Percentiles rank a stretch among this genome's conserved stretches.
Conservation (phyloP, 345 rosid genomes). For the Diplotaxis tenuifolia region DNA sequence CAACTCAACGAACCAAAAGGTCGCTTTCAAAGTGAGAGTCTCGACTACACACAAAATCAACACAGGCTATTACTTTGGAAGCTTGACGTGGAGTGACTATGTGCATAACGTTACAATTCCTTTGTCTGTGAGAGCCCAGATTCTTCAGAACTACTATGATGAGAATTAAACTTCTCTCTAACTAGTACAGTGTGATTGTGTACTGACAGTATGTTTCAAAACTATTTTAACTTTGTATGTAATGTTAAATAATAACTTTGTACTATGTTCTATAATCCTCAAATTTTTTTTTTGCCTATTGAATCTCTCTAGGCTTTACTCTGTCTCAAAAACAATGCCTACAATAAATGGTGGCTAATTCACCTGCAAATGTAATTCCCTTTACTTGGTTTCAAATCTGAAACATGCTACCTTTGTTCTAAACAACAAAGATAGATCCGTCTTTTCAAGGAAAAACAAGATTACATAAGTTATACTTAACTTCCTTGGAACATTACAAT, state of each 20-base stretch:
- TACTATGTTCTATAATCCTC: neutral
- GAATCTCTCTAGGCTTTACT: neutral
- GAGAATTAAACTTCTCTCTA: neutral
- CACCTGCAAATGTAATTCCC: neutral
- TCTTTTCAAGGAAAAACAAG: neutral
- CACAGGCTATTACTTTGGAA: neutral
- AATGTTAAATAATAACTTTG: neutral
- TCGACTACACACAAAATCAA: conserved; percentile 32
- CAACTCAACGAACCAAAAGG: conserved; percentile 10
- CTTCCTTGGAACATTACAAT: neutral
- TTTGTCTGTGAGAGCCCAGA: neutral
- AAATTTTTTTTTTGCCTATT: neutral
- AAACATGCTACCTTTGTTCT: neutral
- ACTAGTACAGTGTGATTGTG: neutral
- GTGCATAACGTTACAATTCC: neutral
- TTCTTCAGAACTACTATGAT: neutral
- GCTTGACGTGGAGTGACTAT: neutral
- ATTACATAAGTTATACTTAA: neutral
- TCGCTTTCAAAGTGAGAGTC: conserved; percentile 30
- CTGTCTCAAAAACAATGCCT: neutral
- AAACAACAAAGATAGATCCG: conserved; percentile 10
- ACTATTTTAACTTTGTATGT: neutral
- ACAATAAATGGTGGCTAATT: neutral
- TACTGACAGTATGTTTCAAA: neutral
- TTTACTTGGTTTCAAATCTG: neutral